A percentile compares a stretch with the other conserved stretches of the same genome.
phyloP scores from a whole-genome alignment of 495 filamentous ascomycete genomes.

The Xylaria bambusicola region DNA sequence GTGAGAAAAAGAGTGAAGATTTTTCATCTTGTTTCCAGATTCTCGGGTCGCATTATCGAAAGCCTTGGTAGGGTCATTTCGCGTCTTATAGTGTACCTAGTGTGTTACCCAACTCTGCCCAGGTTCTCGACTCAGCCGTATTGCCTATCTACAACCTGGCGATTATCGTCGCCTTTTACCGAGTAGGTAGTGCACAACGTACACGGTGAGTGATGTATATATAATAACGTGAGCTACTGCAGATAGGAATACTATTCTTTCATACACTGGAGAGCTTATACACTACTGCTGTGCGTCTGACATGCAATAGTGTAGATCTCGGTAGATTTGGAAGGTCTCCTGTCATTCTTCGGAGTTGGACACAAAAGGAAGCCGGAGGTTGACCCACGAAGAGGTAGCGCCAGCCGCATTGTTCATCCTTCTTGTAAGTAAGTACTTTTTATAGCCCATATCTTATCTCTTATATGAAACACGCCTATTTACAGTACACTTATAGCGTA shows the following conservation, averaged over 20 bases:
- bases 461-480: no score
- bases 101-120: no score
- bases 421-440: not conserved
- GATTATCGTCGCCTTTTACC: no score
- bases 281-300: not conserved
- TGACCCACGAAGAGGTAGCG: slow-evolving; percentile 2
- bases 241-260: no score
- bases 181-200: no score
- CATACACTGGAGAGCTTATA: no score
- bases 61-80: not conserved
- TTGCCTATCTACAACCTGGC: no score
- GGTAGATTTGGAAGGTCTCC: slow-evolving; percentile 4
- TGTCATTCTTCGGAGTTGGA: slow-evolving; percentile 8
- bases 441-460: no score
- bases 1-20: not conserved
- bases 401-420: not conserved
- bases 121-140: no score
- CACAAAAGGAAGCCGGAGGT: slow-evolving; percentile 16
- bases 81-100: no score
- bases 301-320: not conserved
- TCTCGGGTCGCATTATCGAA: slow-evolving; percentile 6
- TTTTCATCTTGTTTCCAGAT: slow-evolving; percentile 9
- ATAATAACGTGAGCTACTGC: not conserved
- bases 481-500: no score
- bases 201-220: not conserved